Base-by-base conservation (phyloP, 23 red algal species). In the Gracilariopsis chorda region DNA sequence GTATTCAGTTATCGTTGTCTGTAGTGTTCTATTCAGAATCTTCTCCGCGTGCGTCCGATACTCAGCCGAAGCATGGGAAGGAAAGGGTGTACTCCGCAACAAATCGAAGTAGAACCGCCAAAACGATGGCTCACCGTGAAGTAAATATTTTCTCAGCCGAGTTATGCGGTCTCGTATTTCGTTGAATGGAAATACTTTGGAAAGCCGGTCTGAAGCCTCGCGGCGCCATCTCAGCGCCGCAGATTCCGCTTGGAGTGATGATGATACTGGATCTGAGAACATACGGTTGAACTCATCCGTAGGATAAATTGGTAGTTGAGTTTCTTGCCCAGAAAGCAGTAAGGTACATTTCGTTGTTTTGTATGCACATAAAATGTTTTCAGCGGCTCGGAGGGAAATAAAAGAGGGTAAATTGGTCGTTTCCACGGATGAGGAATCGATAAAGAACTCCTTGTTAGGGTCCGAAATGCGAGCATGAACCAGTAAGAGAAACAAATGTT, bases 41-140 rank as follows among this genome's bases (percentile, higher is more conserved):
- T 64, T 61, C 40, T 88, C 83, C 27, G 48, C 42, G 28, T 73
- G 14, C 39, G 36, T 51, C 9, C 62, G 57, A 5, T 20, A 43
- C 39, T 72, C 63, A 20, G 57, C 23, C 17, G 53, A 56, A 39
- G 40, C 63, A 11, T 51, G 10, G 8, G 27, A 11, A 42, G 69
- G 57, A 47, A 88, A 36, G 36, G 83, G 52, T 37, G 62, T 71
- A 17, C 16, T 51, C 8, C 83, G 23, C 61, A 88, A 33, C 13
- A 33, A n/a, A 29, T 71, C 83, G 75, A 88, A 88, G 49, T 75
- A 74, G 43, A 51, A 73, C 48, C 83, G 62, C 83, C 83, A 88
- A 70, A 88, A 88, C 23, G 62, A 53, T 12, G 83, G 75, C 11
- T 88, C 32, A 10, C 83, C 83, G 40, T 69, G 52, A 14, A 88